Evolutionary conservation across 139 green algal genomes (phyloP), one percentile per base, ranked within the genome.

Genomic region (Eudorina sp.): DNA sequence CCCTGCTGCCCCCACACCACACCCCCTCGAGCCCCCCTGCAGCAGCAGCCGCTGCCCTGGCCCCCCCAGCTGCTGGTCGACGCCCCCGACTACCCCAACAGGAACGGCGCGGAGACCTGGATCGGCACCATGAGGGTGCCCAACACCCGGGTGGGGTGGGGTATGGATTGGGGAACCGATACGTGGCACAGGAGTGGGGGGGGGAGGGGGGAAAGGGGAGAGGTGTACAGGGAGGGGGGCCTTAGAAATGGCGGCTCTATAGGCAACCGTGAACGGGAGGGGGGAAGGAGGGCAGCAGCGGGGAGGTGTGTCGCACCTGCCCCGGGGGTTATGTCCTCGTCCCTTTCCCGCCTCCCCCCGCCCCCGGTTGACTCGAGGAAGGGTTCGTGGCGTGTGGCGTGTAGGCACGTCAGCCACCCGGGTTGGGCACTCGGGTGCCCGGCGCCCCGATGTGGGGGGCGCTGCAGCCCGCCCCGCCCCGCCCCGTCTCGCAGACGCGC

Each of bases 131-230:
- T 85, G 78, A 25, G 27, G 9, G 58, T 85, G 40, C 78, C 78
- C 55, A 85, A 85, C 78, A 60, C 46, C 36, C 18, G 73, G 73
- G 73, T 81, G 43, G 25, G 73, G 14, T 27, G 40, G 27, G n/a
- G n/a, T n/a, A n/a, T n/a, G n/a, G n/a, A n/a, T n/a, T n/a, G n/a
- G n/a, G n/a, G n/a, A 23, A 25, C 55, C 29, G 5, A 34, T 66
- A 34, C 7, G 4, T 66, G 23, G 23, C 55, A 3, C 4, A 66
- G 55, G 55, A 11, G 3, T 11, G 5, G 5, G 8, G 55, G 8
- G 55, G 55, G 29, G 55, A 66, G 55, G 55, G 55, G 55, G 23
- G 23, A 25, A 11, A 25, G 55, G 23, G 29, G 23, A 66, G 23
- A 11, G 55, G 8, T 23, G 55, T 3, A 11, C 8, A 66, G 55